Conservation (phyloP, 2,329 filamentous ascomycete species). For the Colletotrichum tropicale region DNA sequence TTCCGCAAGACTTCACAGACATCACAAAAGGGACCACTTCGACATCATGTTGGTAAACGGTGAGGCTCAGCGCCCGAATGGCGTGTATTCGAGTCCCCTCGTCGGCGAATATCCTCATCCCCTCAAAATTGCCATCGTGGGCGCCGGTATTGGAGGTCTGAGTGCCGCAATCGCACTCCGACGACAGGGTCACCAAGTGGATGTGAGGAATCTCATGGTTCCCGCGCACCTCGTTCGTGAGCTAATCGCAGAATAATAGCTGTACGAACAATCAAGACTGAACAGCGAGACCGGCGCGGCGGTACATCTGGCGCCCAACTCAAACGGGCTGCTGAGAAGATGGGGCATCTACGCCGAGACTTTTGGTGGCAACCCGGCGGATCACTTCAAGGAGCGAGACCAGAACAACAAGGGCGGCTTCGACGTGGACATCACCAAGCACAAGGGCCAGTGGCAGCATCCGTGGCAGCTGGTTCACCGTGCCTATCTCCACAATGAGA, state of each 20-base stretch:
- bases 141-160: constrained; percentile 57
- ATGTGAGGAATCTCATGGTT: constrained; percentile 24
- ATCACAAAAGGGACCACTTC: background rate
- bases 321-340: constrained; percentile 57
- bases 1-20: background rate
- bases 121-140: constrained; percentile 30
- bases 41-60: constrained; percentile 1
- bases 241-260: constrained; percentile 29
- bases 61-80: background rate
- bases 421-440: constrained; percentile 35
- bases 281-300: constrained; percentile 63
- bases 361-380: constrained; percentile 36
- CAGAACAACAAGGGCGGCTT: constrained; percentile 38
- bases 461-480: constrained; percentile 56
- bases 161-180: constrained; percentile 57
- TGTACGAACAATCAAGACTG: constrained; percentile 61
- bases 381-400: constrained; percentile 36
- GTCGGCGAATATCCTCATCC: constrained; percentile 16
- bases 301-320: constrained; percentile 67
- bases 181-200: constrained; percentile 54
- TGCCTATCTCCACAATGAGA: constrained; percentile 51
- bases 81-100: constrained; percentile 4
- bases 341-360: constrained; percentile 41
- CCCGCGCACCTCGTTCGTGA: background rate
- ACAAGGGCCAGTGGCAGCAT: constrained; percentile 47